Base-by-base conservation (phyloP, 2,329 filamentous ascomycete genomes). In the Cercospora sojina region DNA sequence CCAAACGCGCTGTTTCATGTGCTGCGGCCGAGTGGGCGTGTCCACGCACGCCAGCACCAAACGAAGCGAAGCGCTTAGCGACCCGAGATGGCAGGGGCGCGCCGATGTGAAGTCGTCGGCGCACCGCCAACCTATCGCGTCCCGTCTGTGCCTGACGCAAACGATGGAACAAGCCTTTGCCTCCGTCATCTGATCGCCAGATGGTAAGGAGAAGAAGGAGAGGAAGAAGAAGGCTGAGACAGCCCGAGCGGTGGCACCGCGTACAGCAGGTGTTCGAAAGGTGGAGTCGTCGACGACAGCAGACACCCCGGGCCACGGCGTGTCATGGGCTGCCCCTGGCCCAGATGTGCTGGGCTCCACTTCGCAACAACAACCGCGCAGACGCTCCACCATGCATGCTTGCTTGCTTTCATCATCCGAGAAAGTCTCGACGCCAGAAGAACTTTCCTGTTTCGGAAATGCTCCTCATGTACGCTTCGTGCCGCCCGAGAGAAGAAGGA, bases 1-100 rank as follows among this genome's bases (percentile, higher is more conserved):
- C 49, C 67, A 65, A 38, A 49, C 53, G 60, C 57, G 65, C 41
- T 60, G 64, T 67, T 68, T 68, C 68, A 67, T 61, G 64, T 32
- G 35, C 35, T 41, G 35, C 43, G 62, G 64, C 59, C 58, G 62
- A 58, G 59, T 63, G 66, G 59, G 41, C 56, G 61, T 59, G 64
- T 53, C 63, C 66, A 66, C 59, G 64, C 63, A 65, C 65, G 66
- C 66, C 60, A 38, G 35, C 35, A n/a, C 35, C n/a, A n/a, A 29
- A 27, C 27, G 35, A 55, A 51, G 57, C 63, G 59, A n/a, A n/a
- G n/a, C n/a, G n/a, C n/a, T n/a, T n/a, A n/a, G n/a, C 35, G 59
- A 58, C 29, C 18, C 43, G 43, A 49, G 16, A 43, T 25, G 18
- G 57, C 35, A 59, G 57, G 57, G 57, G 57, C 43, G 32, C 32